These are phyloP conservation scores for Curvularia lunata DNA, from an alignment of 2,329 filamentous ascomycete species.

Conservation along the genomic window DNA sequence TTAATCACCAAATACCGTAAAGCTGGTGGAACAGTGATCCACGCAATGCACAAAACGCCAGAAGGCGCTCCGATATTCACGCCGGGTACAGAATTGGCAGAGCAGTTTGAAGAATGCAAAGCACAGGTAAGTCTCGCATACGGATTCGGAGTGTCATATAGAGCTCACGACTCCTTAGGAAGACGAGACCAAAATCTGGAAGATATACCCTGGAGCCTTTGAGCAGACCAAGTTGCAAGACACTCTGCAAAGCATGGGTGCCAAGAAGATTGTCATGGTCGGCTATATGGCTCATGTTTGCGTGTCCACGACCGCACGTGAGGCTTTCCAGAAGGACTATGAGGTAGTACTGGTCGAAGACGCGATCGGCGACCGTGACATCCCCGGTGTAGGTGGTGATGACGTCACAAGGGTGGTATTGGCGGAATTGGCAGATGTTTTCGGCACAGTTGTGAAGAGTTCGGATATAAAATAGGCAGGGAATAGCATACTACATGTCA, in stretches of 20 bases:
- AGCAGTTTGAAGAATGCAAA: conserved; percentile 66
- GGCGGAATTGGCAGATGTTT: conserved; percentile 67
- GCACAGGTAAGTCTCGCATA: conserved; percentile 43
- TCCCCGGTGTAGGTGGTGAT: conserved; percentile 65
- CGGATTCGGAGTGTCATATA: neutral
- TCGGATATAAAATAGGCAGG: conserved; percentile 52
- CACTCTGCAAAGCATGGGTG: conserved; percentile 57
- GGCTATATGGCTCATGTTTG: conserved; percentile 73
- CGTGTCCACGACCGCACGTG: conserved; percentile 67
- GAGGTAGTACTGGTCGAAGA: conserved; percentile 68
- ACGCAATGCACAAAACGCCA: conserved; percentile 66
- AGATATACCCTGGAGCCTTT: conserved; percentile 66
- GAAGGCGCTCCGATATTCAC: conserved; percentile 71
- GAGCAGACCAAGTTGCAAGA: conserved; percentile 65
- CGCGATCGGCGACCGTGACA: conserved; percentile 69
- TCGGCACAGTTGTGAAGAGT: conserved; percentile 65
- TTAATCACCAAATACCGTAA: conserved; percentile 67
- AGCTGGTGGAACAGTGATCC: conserved; percentile 62
- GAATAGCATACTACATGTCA: neutral
- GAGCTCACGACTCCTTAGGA: conserved; percentile 26
- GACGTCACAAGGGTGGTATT: conserved; percentile 59
- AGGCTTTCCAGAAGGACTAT: conserved; percentile 66
- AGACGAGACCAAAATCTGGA: conserved; percentile 63
- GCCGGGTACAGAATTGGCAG: conserved; percentile 63
- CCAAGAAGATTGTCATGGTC: conserved; percentile 66